These are phyloP conservation scores for Curvularia lunata DNA, from an alignment of 2,329 filamentous ascomycete genomes.

Conservation along the genomic window DNA sequence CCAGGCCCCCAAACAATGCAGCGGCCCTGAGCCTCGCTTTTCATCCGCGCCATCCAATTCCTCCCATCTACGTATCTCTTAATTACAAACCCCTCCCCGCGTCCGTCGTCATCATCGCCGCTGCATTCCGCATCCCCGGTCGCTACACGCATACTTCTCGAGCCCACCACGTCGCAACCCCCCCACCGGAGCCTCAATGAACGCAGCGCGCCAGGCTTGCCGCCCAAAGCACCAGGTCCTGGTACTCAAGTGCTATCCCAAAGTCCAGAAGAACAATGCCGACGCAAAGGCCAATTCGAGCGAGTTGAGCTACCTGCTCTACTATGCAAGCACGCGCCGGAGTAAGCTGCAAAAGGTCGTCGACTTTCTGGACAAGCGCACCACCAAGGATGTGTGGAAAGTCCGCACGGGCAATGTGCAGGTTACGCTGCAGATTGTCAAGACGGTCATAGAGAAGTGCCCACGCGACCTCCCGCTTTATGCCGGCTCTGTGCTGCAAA, in stretches of 20 bases:
- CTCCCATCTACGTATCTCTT: constrained; percentile 4
- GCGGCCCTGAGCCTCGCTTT: constrained; percentile 4
- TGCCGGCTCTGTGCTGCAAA: constrained; percentile 80
- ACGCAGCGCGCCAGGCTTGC: constrained; percentile 65
- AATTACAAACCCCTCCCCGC: constrained; percentile 3
- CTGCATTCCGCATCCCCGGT: not conserved
- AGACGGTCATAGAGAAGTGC: constrained; percentile 89
- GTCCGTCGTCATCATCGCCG: constrained; percentile 7
- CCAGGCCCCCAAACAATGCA: constrained; percentile 6
- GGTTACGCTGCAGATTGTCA: constrained; percentile 91
- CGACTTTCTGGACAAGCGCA: constrained; percentile 92
- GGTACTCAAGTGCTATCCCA: constrained; percentile 94
- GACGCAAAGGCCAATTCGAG: constrained; percentile 96
- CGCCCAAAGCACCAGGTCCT: constrained; percentile 97
- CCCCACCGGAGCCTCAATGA: constrained; percentile 51
- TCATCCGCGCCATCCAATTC: not conserved
- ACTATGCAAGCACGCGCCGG: constrained; percentile 92
- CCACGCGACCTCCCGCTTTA: constrained; percentile 90
- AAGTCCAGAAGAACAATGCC: constrained; percentile 82
- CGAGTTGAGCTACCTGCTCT: constrained; percentile 94
- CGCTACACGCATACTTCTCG: constrained; percentile 11
- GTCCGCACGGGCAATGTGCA: constrained; percentile 89
- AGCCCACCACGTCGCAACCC: constrained; percentile 6
- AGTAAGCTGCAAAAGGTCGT: constrained; percentile 97
- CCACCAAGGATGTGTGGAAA: constrained; percentile 88